Evolutionary conservation across 352 stramenopile genomes (phyloP).

Genomic region (Phytophthora kernoviae): DNA sequence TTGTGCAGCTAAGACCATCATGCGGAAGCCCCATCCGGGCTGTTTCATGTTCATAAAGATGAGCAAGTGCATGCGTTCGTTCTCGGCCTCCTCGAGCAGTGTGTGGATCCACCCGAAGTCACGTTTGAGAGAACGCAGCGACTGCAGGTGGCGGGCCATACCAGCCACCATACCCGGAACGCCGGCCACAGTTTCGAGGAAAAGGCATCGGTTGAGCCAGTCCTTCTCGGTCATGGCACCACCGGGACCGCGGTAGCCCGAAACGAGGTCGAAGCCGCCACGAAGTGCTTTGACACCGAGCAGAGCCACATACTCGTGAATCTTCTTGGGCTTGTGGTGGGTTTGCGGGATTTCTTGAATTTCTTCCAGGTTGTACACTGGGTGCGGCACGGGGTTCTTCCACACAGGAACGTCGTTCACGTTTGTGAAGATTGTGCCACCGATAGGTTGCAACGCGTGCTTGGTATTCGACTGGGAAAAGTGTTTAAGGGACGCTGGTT

Average conservation of each 20-base stretch:
- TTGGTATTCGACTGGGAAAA: slow-evolving; percentile 33
- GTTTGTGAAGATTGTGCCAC: neutral
- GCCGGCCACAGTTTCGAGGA: slow-evolving; percentile 78
- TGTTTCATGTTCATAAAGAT: slow-evolving; percentile 92
- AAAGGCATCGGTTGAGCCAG: slow-evolving; percentile 74
- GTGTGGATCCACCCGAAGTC: slow-evolving; percentile 92
- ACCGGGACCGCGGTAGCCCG: slow-evolving; percentile 51
- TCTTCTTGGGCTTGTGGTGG: slow-evolving; percentile 37
- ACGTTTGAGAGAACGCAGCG: slow-evolving; percentile 73
- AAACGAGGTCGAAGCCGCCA: slow-evolving; percentile 50
- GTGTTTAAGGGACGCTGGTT: slow-evolving; percentile 32
- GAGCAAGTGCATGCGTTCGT: slow-evolving; percentile 93
- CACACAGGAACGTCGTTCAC: slow-evolving; percentile 12
- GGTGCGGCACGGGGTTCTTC: slow-evolving; percentile 51
- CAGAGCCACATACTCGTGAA: slow-evolving; percentile 43
- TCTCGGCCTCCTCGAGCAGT: slow-evolving; percentile 91
- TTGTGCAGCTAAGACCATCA: slow-evolving; percentile 77
- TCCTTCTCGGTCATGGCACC: slow-evolving; percentile 60
- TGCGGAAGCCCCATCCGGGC: slow-evolving; percentile 71
- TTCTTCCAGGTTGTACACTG: slow-evolving; percentile 45
- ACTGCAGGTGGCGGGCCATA: slow-evolving; percentile 80
- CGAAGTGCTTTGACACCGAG: slow-evolving; percentile 45
- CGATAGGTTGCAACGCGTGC: slow-evolving; percentile 7
- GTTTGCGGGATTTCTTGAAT: slow-evolving; percentile 40
- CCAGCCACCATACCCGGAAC: slow-evolving; percentile 77